Evolutionary conservation across 768 basidiomycete species (phyloP).

Genomic region (Botryobasidium botryosum): DNA sequence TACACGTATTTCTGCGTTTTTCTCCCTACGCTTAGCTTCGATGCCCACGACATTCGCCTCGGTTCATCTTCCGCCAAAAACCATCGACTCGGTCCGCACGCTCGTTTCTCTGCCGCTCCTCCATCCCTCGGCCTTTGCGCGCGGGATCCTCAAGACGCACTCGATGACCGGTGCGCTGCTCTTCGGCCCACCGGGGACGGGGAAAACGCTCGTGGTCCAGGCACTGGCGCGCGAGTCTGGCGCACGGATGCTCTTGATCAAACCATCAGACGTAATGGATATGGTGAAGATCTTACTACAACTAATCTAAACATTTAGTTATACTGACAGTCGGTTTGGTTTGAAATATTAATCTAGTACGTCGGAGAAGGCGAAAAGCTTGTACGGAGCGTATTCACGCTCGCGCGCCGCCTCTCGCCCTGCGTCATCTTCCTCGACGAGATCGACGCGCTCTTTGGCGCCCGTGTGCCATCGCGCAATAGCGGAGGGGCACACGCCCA

Average conservation of each 20-base stretch:
- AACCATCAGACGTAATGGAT: conserved; percentile 90
- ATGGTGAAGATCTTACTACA: conserved; percentile 39
- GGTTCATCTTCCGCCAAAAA: conserved; percentile 75
- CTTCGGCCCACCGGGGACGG: conserved; percentile 83
- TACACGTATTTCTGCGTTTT: conserved; percentile 3
- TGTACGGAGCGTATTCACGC: conserved; percentile 72
- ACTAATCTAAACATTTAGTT: conserved; percentile 6
- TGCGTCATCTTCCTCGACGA: conserved; percentile 93
- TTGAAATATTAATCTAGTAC: conserved; percentile 31
- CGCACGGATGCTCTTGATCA: conserved; percentile 78
- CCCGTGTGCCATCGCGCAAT: conserved; percentile 58
- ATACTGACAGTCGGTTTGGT: conserved; percentile 1
- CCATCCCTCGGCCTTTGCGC: conserved; percentile 71
- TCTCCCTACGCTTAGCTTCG: conserved; percentile 37
- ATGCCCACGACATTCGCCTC: conserved; percentile 74
- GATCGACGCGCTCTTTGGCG: conserved; percentile 83
- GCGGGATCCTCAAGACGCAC: conserved; percentile 81
- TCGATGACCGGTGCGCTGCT: conserved; percentile 81
- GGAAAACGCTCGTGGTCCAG: conserved; percentile 77
- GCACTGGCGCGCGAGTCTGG: conserved; percentile 89
- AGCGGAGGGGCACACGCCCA: conserved; percentile 71
- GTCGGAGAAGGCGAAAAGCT: conserved; percentile 83
- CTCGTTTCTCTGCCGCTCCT: conserved; percentile 80
- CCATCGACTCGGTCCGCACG: conserved; percentile 82
- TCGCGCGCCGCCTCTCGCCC: conserved; percentile 72